Conservation (phyloP, 306 rosid genomes). For the Trichosanthes truncata region DNA sequence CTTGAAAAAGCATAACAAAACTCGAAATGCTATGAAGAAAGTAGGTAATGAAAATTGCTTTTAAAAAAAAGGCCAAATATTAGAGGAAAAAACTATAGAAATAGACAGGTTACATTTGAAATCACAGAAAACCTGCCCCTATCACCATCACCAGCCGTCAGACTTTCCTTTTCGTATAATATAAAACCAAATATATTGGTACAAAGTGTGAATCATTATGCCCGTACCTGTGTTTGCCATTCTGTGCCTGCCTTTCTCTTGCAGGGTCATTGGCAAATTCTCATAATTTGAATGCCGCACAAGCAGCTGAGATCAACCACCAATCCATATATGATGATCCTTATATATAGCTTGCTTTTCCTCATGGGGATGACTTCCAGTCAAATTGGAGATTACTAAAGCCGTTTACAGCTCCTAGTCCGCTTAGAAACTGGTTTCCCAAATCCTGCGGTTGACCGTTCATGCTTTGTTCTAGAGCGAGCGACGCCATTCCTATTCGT, state of each 20-base stretch:
- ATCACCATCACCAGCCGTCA: conserved; percentile 43
- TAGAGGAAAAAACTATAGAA: conserved; percentile 13
- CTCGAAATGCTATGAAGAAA: conserved; percentile 4
- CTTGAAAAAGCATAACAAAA: not conserved
- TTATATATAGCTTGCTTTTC: not conserved
- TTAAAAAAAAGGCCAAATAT: not conserved
- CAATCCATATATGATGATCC: not conserved
- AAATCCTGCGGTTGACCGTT: conserved; percentile 69
- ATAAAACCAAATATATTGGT: conserved; percentile 54
- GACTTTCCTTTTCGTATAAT: conserved; percentile 42
- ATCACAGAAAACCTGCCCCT: conserved; percentile 25
- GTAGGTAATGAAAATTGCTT: not conserved
- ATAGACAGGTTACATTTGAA: conserved; percentile 32
- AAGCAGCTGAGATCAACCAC: conserved; percentile 33
- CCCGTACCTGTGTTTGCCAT: conserved; percentile 21
- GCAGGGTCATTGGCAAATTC: conserved; percentile 37
- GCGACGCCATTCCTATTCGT: conserved; percentile 69
- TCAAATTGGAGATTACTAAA: conserved; percentile 78
- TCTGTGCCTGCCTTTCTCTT: conserved; percentile 9
- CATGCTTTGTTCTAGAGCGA: conserved; percentile 75
- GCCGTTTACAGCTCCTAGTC: conserved; percentile 76
- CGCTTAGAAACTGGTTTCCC: conserved; percentile 79
- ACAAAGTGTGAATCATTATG: conserved; percentile 56
- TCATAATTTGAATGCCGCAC: conserved; percentile 36
- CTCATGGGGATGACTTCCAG: conserved; percentile 77